phyloP scores from a whole-genome alignment of 257 asterid genomes.

The Solanum clarkiae region DNA sequence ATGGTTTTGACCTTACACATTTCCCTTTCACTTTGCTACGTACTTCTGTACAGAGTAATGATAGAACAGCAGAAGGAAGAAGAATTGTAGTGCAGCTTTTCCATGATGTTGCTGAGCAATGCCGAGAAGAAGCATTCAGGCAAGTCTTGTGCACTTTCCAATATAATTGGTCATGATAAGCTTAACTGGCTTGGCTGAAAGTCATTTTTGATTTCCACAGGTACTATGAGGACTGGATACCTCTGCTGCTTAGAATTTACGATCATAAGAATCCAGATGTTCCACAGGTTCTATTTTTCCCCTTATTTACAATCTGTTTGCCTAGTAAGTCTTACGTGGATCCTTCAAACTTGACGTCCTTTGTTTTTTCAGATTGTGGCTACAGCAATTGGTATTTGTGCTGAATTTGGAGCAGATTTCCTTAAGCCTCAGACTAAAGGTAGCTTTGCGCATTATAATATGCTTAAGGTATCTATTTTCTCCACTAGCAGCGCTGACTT shows the following conservation, averaged over 20 bases:
- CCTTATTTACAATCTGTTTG: not conserved
- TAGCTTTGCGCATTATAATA: not conserved
- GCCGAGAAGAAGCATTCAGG: conserved; percentile 1
- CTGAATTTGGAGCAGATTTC: not conserved
- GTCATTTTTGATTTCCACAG: not conserved
- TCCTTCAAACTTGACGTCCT: not conserved
- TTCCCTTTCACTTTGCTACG: not conserved
- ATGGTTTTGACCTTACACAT: not conserved
- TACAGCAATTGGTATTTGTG: not conserved
- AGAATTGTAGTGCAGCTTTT: not conserved
- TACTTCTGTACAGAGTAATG: not conserved
- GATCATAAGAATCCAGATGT: not conserved
- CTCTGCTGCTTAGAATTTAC: not conserved
- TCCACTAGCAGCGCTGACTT: not conserved
- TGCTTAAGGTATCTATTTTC: not conserved
- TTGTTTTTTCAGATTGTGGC: not conserved
- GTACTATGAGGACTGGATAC: not conserved
- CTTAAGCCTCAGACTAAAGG: not conserved
- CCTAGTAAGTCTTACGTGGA: not conserved
- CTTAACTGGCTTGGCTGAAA: not conserved
- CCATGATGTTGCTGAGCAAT: not conserved
- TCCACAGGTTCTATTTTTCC: not conserved
- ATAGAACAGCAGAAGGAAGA: not conserved
- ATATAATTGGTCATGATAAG: not conserved
- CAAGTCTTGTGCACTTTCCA: not conserved